phyloP scores from a whole-genome alignment of 768 basidiomycete species.

The Obba rivulosa region DNA sequence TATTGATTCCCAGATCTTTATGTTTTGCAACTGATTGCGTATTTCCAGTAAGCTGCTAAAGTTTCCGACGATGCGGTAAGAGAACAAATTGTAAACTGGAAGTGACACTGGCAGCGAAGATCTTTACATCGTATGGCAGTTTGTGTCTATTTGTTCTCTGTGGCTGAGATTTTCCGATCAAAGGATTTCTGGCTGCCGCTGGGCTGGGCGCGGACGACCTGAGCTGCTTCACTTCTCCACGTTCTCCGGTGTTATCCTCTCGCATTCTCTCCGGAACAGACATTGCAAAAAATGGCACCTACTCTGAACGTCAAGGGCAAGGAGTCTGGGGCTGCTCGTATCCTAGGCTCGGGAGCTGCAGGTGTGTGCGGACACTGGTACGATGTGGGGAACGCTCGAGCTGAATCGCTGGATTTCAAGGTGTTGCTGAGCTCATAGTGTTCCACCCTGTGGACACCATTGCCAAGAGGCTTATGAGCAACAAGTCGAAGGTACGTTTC shows the following conservation, averaged over 20 bases:
- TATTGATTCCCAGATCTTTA: too few relatives aligned
- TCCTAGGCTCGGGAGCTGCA: slow-evolving; percentile 89
- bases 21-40: too few relatives aligned
- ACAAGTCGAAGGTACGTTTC: slow-evolving; percentile 69
- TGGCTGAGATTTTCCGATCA: slow-evolving; percentile 6
- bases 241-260: background rate
- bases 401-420: slow-evolving; percentile 32
- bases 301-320: slow-evolving; percentile 42
- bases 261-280: slow-evolving; percentile 1
- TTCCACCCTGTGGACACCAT: slow-evolving; percentile 98
- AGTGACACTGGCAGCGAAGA: too few relatives aligned
- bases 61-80: too few relatives aligned
- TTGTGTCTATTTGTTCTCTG: slow-evolving; percentile 6
- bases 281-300: slow-evolving; percentile 39
- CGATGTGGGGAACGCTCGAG: background rate
- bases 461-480: slow-evolving; percentile 98
- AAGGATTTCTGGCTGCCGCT: background rate
- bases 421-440: slow-evolving; percentile 89
- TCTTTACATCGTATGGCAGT: background rate
- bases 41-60: too few relatives aligned
- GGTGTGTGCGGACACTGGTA: slow-evolving; percentile 45
- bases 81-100: too few relatives aligned
- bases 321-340: slow-evolving; percentile 86
- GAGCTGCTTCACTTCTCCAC: background rate
- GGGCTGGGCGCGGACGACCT: background rate